Evolutionary conservation across 2,329 filamentous ascomycete species (phyloP), one percentile per base, ranked within the genome.

Genomic region (Claviceps spartinae): DNA sequence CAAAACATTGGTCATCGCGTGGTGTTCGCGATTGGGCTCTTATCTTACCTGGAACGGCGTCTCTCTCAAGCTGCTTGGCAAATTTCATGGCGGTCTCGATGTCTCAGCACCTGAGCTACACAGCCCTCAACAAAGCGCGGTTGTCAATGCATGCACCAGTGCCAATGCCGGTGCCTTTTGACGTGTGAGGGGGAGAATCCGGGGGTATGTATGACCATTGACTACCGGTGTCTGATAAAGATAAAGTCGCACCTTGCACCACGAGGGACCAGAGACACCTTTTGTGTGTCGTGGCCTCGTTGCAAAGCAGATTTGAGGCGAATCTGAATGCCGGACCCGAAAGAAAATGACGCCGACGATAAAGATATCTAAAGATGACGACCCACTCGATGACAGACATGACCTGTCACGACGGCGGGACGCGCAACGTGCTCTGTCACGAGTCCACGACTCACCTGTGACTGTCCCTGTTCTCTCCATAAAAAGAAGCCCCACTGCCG

Each of bases 41-140:
- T 34, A 34, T 45, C 48, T 45, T 18, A 82, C 80, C 90, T 64
- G 90, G 90, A 57, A 96, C 88, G 51, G 89, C 79, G 61, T 59
- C 56, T 47, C 53, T 52, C 50, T 58, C 56, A 16, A 56, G 55
- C 52, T 56, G 50, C 51, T 58, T 58, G 7, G 56, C 56, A 41
- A 57, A 57, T 54, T 56, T 53, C 54, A 57, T 55, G 50, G 49
- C 51, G 40, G 48, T 22, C 26, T 51, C 48, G 43, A 51, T 53
- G 48, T n/a, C 36, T 49, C 54, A 51, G 53, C 54, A 50, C 30
- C 30, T 34, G 30, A 34, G 53, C 47, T 13, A 51, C 41, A 30
- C 55, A 50, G 49, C 48, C 47, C 24, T 43, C 54, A 36, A 42
- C 40, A 30, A 45, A 49, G 34, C 40, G 49, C 47, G 45, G 34